Conservation (phyloP, 345 rosid species). For the Microcos paniculata region DNA sequence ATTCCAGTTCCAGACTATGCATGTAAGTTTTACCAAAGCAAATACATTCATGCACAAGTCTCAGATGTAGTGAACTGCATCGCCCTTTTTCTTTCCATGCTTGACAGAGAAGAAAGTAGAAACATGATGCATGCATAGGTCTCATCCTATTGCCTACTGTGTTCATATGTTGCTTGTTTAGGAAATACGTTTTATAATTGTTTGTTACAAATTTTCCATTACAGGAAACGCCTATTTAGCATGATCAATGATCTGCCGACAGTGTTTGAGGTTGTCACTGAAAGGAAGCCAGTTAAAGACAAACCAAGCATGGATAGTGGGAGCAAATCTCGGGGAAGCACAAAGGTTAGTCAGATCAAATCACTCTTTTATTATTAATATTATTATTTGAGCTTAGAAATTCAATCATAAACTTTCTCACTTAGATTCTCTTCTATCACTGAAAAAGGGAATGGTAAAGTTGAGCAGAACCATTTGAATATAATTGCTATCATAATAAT, state of each 20-base stretch:
- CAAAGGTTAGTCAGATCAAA: slow-evolving; percentile 48
- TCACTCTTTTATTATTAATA: not conserved
- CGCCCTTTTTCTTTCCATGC: not conserved
- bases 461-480: not conserved
- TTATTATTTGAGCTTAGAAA: not conserved
- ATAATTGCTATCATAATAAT: too few species aligned
- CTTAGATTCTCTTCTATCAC: not conserved
- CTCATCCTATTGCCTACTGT: not conserved
- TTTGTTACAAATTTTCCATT: slow-evolving; percentile 10
- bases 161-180: not conserved
- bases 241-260: slow-evolving; percentile 91
- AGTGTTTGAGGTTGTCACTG: slow-evolving; percentile 91
- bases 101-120: not conserved
- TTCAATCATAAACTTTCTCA: not conserved
- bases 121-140: not conserved
- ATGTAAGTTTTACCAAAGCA: not conserved
- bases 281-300: slow-evolving; percentile 80
- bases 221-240: slow-evolving; percentile 90
- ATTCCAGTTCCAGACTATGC: not conserved
- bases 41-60: too few species aligned
- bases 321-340: slow-evolving; percentile 64
- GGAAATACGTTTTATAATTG: not conserved
- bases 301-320: slow-evolving; percentile 84
- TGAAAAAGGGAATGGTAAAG: not conserved
- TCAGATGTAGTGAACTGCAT: not conserved